Evolutionary conservation across 495 filamentous ascomycete species (phyloP), one percentile per base, ranked within the genome.

Genomic region (Daldinia grandis): DNA sequence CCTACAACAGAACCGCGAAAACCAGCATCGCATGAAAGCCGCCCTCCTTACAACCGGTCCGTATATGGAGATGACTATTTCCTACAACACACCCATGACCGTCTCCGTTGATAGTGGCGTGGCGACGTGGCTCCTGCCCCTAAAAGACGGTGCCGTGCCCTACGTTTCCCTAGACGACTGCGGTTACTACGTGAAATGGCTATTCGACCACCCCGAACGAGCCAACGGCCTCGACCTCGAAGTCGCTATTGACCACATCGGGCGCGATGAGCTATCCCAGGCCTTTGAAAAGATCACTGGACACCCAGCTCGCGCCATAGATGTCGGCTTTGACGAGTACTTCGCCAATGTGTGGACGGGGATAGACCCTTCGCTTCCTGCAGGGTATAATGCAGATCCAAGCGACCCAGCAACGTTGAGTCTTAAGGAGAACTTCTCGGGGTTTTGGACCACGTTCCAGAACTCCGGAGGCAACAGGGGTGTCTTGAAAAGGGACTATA

Each of bases 221-320:
- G 79, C 85, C 3, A 80, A 81, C 55, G 87, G 87, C 0, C 67
- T 88, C 69, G 76, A 88, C 55, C 81, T 89, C 8, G 75, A 81
- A 31, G 82, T 86, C 14, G 81, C 83, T 1, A 83, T 84, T 40
- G 85, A 77, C 12, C 81, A 86, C 47, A 74, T 87, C 55, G 51
- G 64, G 2, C 85, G 78, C 56, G 58, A 59, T 1, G 84, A 88
- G 5, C 76, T 88, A 14, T 84, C 82, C 2, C 61, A 38, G 7
- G 83, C 86, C 1, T 89, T 89, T 59, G 76, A 72, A 14, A 79
- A 82, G 64, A 83, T 87, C 4, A 89, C 87, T 3, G 86, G 87
- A 0, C 79, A 83, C 30, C 79, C 79, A 49, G 85, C 84, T 10
- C 67, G 77, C 7, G 83, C 80, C 62, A 72, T 81, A 17, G 69